Evolutionary conservation across 2,329 filamentous ascomycete genomes (phyloP).

Genomic region (Colletotrichum falcatum): DNA sequence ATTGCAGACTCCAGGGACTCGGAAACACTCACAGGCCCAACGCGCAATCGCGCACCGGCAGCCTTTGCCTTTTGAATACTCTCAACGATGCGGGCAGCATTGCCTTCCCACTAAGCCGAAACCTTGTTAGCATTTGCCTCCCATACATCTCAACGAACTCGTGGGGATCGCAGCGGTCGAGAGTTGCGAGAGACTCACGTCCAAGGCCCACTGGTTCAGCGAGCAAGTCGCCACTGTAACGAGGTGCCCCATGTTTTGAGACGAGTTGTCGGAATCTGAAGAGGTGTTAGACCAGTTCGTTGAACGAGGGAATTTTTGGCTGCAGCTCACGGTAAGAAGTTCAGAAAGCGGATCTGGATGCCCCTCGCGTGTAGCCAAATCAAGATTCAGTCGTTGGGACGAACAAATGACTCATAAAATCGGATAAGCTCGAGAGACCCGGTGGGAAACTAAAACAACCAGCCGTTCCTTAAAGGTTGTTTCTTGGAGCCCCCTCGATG

Average conservation of each 20-base stretch:
- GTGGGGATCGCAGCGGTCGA: constrained; percentile 46
- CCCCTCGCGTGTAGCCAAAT: constrained; percentile 6
- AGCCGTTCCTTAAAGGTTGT: neutral
- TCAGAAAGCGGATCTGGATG: neutral
- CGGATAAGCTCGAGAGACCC: neutral
- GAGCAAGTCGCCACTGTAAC: constrained; percentile 53
- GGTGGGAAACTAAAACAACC: neutral
- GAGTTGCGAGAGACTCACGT: constrained; percentile 47
- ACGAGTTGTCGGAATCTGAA: neutral
- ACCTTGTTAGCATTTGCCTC: neutral
- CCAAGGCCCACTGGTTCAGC: constrained; percentile 60
- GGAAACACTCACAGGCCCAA: constrained; percentile 63
- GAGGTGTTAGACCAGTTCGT: neutral
- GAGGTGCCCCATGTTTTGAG: constrained; percentile 40
- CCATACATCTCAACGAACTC: neutral
- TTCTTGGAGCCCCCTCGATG: neutral
- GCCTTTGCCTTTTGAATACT: constrained; percentile 60
- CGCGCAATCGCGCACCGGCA: constrained; percentile 62
- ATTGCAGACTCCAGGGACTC: constrained; percentile 30
- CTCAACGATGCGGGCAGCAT: constrained; percentile 70
- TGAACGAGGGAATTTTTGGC: neutral
- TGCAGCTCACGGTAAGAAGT: neutral
- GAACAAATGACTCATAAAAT: constrained; percentile 29
- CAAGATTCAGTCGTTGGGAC: constrained; percentile 23
- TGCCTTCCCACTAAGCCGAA: constrained; percentile 59